phyloP scores from a whole-genome alignment of 2,329 filamentous ascomycete species.

The Aureobasidium sp. region DNA sequence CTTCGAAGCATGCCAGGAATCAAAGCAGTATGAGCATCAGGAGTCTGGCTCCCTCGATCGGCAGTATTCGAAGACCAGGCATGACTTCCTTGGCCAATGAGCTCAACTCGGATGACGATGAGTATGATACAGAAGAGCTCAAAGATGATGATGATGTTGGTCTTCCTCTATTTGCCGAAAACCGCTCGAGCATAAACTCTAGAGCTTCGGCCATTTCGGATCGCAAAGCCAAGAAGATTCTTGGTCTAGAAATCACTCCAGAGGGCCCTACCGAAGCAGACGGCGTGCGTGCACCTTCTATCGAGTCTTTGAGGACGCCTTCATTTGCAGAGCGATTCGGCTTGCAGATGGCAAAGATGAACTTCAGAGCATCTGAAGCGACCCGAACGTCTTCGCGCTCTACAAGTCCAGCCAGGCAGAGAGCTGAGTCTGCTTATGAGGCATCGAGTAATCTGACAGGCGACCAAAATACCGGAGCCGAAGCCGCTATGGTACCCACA shows the following conservation, averaged over 20 bases:
- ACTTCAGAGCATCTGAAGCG: background rate
- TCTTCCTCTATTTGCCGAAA: conserved; percentile 41
- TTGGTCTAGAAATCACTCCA: conserved; percentile 28
- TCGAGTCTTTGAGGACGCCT: background rate
- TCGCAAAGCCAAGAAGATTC: conserved; percentile 40
- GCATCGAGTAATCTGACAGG: background rate
- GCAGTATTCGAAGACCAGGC: background rate
- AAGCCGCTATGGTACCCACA: background rate
- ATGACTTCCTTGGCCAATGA: conserved; percentile 66
- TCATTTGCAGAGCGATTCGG: background rate
- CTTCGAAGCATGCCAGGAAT: conserved; percentile 26
- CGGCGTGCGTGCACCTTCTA: background rate
- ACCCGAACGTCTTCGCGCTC: background rate
- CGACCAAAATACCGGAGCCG: background rate
- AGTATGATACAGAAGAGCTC: conserved; percentile 47
- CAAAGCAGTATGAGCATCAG: conserved; percentile 28
- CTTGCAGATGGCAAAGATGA: background rate
- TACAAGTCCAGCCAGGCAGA: conserved; percentile 3
- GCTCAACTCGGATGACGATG: conserved; percentile 77
- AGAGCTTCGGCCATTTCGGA: conserved; percentile 5
- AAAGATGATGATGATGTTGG: conserved; percentile 62
- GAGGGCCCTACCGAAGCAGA: background rate
- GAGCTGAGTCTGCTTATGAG: background rate
- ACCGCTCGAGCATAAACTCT: conserved; percentile 30
- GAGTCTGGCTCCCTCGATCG: conserved; percentile 27